These are phyloP conservation scores for Pichia gijzeniarum DNA, from an alignment of 805 yeast species.

Conservation along the genomic window DNA sequence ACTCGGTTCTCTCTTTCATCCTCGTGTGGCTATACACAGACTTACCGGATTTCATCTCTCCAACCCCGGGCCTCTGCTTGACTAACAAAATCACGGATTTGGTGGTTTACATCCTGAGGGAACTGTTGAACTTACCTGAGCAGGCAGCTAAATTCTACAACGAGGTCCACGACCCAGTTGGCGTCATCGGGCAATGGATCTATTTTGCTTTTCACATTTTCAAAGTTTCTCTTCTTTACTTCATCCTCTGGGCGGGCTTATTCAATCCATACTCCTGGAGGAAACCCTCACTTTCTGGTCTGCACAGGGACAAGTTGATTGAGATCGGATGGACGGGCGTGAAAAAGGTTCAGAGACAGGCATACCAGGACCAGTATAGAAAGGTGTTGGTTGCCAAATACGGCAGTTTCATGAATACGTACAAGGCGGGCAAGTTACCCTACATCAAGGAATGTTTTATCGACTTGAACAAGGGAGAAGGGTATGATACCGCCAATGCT, in stretches of 20 bases:
- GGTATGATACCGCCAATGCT: conserved; percentile 38
- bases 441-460: conserved; percentile 54
- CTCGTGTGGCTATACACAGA: conserved; percentile 85
- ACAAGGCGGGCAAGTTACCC: conserved; percentile 61
- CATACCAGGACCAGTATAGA: conserved; percentile 65
- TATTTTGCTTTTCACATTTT: conserved; percentile 69
- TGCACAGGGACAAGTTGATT: conserved; percentile 50
- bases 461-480: conserved; percentile 70
- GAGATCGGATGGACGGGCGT: conserved; percentile 94
- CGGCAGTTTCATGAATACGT: conserved; percentile 77
- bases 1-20: conserved; percentile 35
- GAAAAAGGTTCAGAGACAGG: conserved; percentile 61
- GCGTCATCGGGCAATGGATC: conserved; percentile 47
- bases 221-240: conserved; percentile 51
- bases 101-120: conserved; percentile 23
- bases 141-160: conserved; percentile 42
- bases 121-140: conserved; percentile 33
- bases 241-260: conserved; percentile 59
- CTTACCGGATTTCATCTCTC: conserved; percentile 80
- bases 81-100: conserved; percentile 49
- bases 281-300: conserved; percentile 26
- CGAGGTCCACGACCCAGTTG: conserved; percentile 40
- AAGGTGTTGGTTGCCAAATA: conserved; percentile 52
- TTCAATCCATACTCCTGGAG: conserved; percentile 66
- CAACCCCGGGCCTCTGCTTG: conserved; percentile 86